A percentile compares a stretch with the other conserved stretches of the same genome.
Conservation (phyloP, 192 early-diverging fungal genomes). For the Backusella sp. region DNA sequence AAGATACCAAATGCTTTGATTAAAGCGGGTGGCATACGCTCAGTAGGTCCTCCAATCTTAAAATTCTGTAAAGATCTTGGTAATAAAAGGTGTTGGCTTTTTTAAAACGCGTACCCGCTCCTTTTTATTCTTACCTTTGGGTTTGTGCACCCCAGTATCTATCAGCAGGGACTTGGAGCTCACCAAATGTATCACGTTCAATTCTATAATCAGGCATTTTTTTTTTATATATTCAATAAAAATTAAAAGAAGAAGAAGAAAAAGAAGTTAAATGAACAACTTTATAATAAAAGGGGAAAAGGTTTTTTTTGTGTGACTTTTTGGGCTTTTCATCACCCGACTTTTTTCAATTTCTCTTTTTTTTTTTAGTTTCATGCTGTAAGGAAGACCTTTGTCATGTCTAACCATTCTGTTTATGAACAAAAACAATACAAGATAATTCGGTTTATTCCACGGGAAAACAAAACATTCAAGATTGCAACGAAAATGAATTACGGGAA, state of each 20-base stretch:
- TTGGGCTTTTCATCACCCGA: neutral
- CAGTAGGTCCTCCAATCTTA: conserved; percentile 87
- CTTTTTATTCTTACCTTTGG: conserved; percentile 60
- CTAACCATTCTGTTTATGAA: neutral
- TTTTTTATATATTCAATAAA: neutral
- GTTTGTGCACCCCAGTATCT: conserved; percentile 97
- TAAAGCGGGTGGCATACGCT: conserved; percentile 91
- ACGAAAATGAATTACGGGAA: neutral
- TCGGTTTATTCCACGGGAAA: neutral
- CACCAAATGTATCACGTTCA: conserved; percentile 90
- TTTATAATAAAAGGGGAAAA: neutral
- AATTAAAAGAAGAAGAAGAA: conserved; percentile 13
- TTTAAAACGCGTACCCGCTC: neutral
- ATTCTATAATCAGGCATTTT: conserved; percentile 33
- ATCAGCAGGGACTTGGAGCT: conserved; percentile 89
- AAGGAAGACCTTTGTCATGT: neutral
- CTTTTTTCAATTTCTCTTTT: neutral
- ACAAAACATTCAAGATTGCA: neutral
- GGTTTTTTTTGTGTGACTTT: conserved; percentile 8
- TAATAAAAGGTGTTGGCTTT: neutral
- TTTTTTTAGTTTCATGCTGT: neutral
- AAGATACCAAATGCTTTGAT: conserved; percentile 91
- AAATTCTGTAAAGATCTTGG: conserved; percentile 88
- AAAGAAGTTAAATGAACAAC: conserved; percentile 1
- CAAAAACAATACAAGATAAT: neutral